Evolutionary conservation across 129 eudicot species (phyloP).

Genomic region (carrot (Daucus carota)): DH1_v3.0 NC_030381.2:33158501-33159000

Average conservation of each 20-base stretch:
- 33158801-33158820: conserved; percentile 28
- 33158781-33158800: conserved; percentile 34
- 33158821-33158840: not conserved
- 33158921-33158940: conserved; percentile 75
- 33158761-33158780: conserved; percentile 21
- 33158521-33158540: conserved; percentile 19
- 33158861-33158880: conserved; percentile 21
- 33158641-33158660: conserved; percentile 18
- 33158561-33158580: conserved; percentile 69
- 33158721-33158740: conserved; percentile 18
- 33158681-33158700: not conserved
- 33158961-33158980: not conserved
- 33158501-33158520: conserved; percentile 14
- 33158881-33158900: conserved; percentile 9
- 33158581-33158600: conserved; percentile 62
- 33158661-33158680: not conserved
- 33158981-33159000: not conserved
- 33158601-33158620: conserved; percentile 69
- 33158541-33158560: conserved; percentile 38
- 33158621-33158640: conserved; percentile 34
- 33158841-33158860: conserved; percentile 8
- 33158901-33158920: conserved; percentile 19
- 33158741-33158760: not conserved
- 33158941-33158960: conserved; percentile 34
- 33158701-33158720: conserved; percentile 20